Base-by-base conservation (phyloP, 805 yeast genomes). In the Wickerhamomyces rabaulensis region DNA sequence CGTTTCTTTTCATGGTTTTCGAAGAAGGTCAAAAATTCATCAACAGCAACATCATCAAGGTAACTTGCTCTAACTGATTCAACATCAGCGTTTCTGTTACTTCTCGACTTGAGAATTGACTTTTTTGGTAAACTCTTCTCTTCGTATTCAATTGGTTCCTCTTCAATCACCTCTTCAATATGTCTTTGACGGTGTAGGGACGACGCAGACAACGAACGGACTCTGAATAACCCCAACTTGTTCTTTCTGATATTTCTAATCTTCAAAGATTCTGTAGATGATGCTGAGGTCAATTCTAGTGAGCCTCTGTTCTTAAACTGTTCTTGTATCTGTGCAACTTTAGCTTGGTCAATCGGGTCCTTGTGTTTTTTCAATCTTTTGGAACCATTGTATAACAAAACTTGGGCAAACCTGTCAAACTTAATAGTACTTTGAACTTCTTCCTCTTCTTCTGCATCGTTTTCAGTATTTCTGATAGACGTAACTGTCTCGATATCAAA, bases 11-110 rank as follows among this genome's bases (percentile, higher is more conserved):
- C 75, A 47, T 65, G 66, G 8, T 63, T 54, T 20, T 67, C 68
- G 41, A 72, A 64, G 37, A 60, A 61, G 13, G 58, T 52, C 37
- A 72, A 40, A 47, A 72, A 71, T 4, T 65, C 65, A 4, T 59
- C 64, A 21, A 70, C 56, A 12, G 60, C 67, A 10, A 71, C 69
- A 16, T 51, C 60, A 47, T 71, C 75, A 46, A 75, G 68, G 21
- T 57, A 55, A n/a, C 52, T 56, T 1, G 73, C 75, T 49, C 69
- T 60, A 7, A 57, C 42, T 1, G 58, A 57, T 50, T 73, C 78
- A 21, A 58, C 58, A 21, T 58, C 62, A 17, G 62, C 67, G 39
- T 66, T 66, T 10, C 43, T 43, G 44, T 73, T 72, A 13, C 53
- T 46, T 43, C 52, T 69, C 19, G 56, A 59, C 40, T 71, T 73